These are phyloP conservation scores for Phytophthora pisi DNA, from an alignment of 352 stramenopile genomes.

Conservation along the genomic window DNA sequence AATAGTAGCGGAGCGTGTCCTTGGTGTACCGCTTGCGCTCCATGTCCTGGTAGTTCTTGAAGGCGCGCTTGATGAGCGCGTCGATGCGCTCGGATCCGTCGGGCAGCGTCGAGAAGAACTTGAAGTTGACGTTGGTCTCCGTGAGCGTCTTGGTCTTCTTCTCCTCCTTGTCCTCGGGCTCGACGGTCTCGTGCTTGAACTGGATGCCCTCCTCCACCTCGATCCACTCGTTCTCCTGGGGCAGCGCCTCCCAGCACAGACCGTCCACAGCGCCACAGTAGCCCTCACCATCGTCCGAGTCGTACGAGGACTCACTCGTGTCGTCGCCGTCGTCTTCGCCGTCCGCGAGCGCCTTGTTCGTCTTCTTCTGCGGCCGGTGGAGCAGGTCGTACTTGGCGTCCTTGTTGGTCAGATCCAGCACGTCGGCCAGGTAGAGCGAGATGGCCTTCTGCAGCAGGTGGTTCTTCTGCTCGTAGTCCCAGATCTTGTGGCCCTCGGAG, in stretches of 20 bases:
- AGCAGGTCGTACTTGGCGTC: constrained; percentile 56
- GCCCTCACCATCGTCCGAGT: constrained; percentile 27
- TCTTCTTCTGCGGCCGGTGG: constrained; percentile 43
- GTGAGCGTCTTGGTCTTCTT: constrained; percentile 33
- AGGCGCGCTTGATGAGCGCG: constrained; percentile 43
- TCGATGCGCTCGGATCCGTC: constrained; percentile 51
- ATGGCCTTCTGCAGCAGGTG: constrained; percentile 65
- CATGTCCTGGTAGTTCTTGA: constrained; percentile 43
- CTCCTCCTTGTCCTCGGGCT: constrained; percentile 34
- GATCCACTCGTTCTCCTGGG: constrained; percentile 51
- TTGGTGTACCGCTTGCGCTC: constrained; percentile 41
- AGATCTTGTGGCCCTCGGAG: constrained; percentile 39
- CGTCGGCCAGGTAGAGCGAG: constrained; percentile 46
- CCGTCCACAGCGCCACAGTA: constrained; percentile 40
- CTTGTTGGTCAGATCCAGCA: constrained; percentile 45
- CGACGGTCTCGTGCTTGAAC: constrained; percentile 52
- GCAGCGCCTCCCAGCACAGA: constrained; percentile 45
- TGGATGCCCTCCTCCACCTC: constrained; percentile 40
- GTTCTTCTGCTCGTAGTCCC: constrained; percentile 51
- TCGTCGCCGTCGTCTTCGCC: constrained; percentile 19
- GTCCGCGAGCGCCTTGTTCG: constrained; percentile 35
- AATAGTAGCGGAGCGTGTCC: constrained; percentile 58
- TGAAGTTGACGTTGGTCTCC: constrained; percentile 37
- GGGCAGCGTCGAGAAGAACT: constrained; percentile 29
- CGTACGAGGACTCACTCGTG: constrained; percentile 35